These are phyloP conservation scores for Castanea sativa DNA, from an alignment of 306 rosid genomes.

Conservation along the genomic window DNA sequence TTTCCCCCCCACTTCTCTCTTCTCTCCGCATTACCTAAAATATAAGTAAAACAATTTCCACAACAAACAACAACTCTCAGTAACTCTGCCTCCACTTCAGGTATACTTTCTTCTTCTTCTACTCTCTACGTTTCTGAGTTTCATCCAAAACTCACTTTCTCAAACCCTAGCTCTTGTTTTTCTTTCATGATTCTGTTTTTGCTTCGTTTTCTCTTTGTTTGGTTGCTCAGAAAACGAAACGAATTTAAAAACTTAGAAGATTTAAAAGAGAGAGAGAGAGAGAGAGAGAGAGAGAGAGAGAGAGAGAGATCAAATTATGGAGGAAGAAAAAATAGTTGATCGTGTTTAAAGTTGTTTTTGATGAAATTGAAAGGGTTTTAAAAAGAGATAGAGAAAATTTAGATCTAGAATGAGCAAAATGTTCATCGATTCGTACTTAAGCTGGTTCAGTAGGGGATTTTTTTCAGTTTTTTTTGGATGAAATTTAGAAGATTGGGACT, in stretches of 20 bases:
- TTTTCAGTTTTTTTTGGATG: too few relatives aligned
- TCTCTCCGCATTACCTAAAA: too few relatives aligned
- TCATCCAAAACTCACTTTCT: neutral
- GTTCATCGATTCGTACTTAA: too few relatives aligned
- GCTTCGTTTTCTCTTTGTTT: neutral
- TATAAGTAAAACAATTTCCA: too few relatives aligned
- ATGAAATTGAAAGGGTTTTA: too few relatives aligned
- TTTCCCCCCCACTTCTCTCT: too few relatives aligned
- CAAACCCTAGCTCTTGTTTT: neutral
- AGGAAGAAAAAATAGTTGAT: neutral
- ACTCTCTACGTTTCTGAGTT: too few relatives aligned
- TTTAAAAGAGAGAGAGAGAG: neutral
- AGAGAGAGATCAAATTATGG: neutral
- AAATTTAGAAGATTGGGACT: too few relatives aligned
- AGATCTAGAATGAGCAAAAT: too few relatives aligned
- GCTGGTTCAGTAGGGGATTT: too few relatives aligned
- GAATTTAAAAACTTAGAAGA: neutral
- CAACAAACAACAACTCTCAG: neutral
- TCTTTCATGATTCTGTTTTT: neutral
- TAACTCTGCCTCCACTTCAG: neutral
- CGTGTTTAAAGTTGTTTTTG: neutral
- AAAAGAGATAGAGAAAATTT: too few relatives aligned
- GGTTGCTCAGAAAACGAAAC: slow-evolving; percentile 2
- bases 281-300: neutral
- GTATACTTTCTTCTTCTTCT: neutral